Percentiles rank a stretch among this genome's conserved stretches.
These are phyloP conservation scores for Posidonia australis DNA, from an alignment of 106 monocot species.

Conservation along the genomic window DNA sequence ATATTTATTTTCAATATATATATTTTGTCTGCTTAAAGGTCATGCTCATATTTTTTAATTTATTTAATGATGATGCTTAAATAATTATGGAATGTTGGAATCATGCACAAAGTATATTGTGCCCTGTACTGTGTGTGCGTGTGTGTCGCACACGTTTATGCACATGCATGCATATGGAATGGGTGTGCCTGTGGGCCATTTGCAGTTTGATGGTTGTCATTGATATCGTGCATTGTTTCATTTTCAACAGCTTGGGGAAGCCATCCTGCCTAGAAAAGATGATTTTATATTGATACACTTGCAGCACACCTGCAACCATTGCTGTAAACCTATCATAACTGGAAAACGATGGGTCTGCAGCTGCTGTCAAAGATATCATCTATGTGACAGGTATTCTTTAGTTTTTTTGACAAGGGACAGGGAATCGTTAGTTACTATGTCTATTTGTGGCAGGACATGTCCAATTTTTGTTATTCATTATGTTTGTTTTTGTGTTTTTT, in stretches of 20 bases:
- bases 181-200: no score
- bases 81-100: no score
- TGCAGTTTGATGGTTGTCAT: no score
- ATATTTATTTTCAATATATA: neutral
- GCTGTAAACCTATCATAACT: slow-evolving; percentile 15
- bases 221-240: neutral
- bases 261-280: slow-evolving; percentile 24
- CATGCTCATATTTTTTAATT: neutral
- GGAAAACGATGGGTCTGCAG: slow-evolving; percentile 32
- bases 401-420: neutral
- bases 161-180: no score
- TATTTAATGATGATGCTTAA: neutral
- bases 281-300: slow-evolving; percentile 30
- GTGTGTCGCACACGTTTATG: no score
- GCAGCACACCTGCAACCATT: slow-evolving; percentile 31
- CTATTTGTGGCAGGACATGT: no score
- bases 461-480: no score
- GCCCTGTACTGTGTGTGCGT: no score
- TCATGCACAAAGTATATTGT: no score
- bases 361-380: slow-evolving; percentile 25
- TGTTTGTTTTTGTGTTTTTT: no score
- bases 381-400: slow-evolving; percentile 24
- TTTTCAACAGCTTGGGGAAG: slow-evolving; percentile 22
- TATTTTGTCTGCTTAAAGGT: neutral
- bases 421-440: no score